Evolutionary conservation across 1,284 basidiomycete species (phyloP).

Genomic region (Apiotrichum montevideense): DNA sequence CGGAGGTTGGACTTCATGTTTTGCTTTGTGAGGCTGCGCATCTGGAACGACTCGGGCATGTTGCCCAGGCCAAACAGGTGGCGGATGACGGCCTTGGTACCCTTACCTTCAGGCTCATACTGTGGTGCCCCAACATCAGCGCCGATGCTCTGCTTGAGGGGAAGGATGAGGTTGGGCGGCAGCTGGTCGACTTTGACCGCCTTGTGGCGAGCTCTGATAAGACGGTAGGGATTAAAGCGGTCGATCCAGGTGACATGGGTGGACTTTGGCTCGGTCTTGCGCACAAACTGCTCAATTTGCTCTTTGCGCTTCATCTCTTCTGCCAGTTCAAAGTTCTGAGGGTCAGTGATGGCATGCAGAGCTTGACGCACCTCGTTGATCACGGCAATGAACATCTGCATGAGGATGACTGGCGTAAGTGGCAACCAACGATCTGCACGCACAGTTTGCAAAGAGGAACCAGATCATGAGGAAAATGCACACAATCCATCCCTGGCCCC

Average conservation of each 20-base stretch:
- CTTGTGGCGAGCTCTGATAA: slow-evolving; percentile 67
- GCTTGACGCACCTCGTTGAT: slow-evolving; percentile 66
- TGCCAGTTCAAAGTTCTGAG: slow-evolving; percentile 79
- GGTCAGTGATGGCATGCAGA: slow-evolving; percentile 8
- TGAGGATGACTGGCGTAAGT: slow-evolving; percentile 67
- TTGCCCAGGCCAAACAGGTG: slow-evolving; percentile 30
- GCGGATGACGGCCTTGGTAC: slow-evolving; percentile 24
- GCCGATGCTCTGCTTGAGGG: slow-evolving; percentile 68
- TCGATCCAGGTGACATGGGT: slow-evolving; percentile 62
- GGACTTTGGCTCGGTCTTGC: slow-evolving; percentile 46
- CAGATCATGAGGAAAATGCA: slow-evolving; percentile 74
- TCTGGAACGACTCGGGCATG: neutral
- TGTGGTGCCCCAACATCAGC: slow-evolving; percentile 51
- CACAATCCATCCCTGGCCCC: slow-evolving; percentile 67
- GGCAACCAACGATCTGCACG: slow-evolving; percentile 34
- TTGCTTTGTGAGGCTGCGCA: neutral
- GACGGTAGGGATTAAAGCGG: slow-evolving; percentile 80
- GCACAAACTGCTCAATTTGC: slow-evolving; percentile 61
- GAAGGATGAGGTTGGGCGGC: slow-evolving; percentile 65
- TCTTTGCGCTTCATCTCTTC: slow-evolving; percentile 82
- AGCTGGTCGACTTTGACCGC: slow-evolving; percentile 64
- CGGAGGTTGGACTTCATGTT: neutral
- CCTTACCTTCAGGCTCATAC: slow-evolving; percentile 1
- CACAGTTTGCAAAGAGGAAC: slow-evolving; percentile 91
- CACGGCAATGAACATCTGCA: slow-evolving; percentile 97